phyloP scores from a whole-genome alignment of 768 basidiomycete genomes.

The Mycena crocata region DNA sequence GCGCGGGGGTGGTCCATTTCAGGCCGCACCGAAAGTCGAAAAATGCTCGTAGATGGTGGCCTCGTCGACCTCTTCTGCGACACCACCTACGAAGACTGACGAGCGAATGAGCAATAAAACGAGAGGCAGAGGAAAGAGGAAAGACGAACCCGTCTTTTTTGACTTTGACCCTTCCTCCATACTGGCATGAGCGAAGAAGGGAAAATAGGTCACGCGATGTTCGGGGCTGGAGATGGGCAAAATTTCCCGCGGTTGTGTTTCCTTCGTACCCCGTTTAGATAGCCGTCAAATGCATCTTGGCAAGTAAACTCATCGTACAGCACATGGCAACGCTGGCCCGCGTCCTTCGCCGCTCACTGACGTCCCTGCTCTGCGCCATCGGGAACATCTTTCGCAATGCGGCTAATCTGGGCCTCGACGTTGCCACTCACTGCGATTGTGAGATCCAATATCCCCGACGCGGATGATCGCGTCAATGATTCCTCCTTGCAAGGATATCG shows the following conservation, averaged over 20 bases:
- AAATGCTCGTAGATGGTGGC: constrained; percentile 80
- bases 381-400: constrained; percentile 7
- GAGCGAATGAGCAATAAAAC: not conserved
- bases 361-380: not conserved
- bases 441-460: constrained; percentile 12
- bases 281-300: too few relatives aligned
- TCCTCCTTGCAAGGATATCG: constrained; percentile 3
- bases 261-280: not conserved
- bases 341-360: not conserved
- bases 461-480: constrained; percentile 14
- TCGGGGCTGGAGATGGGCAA: not conserved
- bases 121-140: too few relatives aligned
- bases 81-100: constrained; percentile 83
- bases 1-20: constrained; percentile 7
- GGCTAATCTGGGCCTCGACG: not conserved
- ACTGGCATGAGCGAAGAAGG: constrained; percentile 26
- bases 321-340: not conserved
- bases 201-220: constrained; percentile 6
- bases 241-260: not conserved
- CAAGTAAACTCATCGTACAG: too few relatives aligned
- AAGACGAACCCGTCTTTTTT: constrained; percentile 71
- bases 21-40: constrained; percentile 82
- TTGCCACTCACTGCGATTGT: not conserved
- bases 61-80: constrained; percentile 89
- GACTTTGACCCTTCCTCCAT: constrained; percentile 88